Percentiles rank a stretch among this genome's conserved stretches.
Conservation (phyloP, 2,329 filamentous ascomycete species). For the Hymenotorrendiella dingleyae region DNA sequence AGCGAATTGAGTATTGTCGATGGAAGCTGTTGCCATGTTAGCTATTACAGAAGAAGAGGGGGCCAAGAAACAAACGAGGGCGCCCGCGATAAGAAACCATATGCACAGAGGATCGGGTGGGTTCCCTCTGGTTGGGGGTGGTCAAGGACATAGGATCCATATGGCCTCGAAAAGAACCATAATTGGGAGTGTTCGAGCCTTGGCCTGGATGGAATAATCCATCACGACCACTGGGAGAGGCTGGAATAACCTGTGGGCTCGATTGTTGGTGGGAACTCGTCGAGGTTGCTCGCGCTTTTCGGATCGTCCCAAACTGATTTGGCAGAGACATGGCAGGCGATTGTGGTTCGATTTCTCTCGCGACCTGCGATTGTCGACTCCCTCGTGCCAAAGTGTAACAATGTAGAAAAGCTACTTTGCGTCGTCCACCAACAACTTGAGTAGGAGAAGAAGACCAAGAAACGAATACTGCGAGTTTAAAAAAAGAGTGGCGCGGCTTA, state of each 20-base stretch:
- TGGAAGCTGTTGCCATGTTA: conserved; percentile 36
- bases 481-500: too few species aligned
- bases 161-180: conserved; percentile 22
- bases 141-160: conserved; percentile 11
- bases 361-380: too few species aligned
- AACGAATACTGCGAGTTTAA: too few species aligned
- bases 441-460: too few species aligned
- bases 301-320: conserved; percentile 15
- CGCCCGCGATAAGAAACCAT: conserved; percentile 51
- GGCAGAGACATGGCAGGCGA: conserved; percentile 21
- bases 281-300: conserved; percentile 18
- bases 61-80: too few species aligned
- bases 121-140: conserved; percentile 47
- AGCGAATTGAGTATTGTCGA: conserved; percentile 69
- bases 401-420: too few species aligned
- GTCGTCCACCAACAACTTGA: too few species aligned
- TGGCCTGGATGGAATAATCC: conserved; percentile 10
- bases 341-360: too few species aligned
- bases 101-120: conserved; percentile 67
- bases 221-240: conserved; percentile 14
- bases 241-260: conserved; percentile 25
- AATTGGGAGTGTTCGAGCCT: conserved; percentile 15
- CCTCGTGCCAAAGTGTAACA: too few species aligned
- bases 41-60: neutral
- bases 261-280: conserved; percentile 23